Evolutionary conservation across 257 asterid genomes (phyloP).

Genomic region (Salvia splendens): DNA sequence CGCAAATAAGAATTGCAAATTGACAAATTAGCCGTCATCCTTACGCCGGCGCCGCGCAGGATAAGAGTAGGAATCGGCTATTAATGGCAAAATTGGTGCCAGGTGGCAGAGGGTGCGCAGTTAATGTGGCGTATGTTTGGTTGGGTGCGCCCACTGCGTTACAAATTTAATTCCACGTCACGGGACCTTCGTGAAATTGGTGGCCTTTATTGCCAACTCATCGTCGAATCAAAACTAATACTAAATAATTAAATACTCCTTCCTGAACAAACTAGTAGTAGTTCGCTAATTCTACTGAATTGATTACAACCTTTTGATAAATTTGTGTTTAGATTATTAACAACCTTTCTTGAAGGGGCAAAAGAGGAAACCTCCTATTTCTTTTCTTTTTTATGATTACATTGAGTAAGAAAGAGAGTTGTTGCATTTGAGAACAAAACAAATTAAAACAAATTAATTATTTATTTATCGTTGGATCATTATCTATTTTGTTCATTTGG

Average conservation of each 20-base stretch:
- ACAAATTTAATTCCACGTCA: slow-evolving; percentile 41
- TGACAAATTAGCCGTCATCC: slow-evolving; percentile 28
- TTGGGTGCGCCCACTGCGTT: slow-evolving; percentile 28
- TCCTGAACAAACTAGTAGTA: not conserved
- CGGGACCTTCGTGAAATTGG: slow-evolving; percentile 55
- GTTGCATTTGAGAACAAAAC: no score
- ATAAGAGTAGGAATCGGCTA: slow-evolving; percentile 33
- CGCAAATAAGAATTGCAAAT: not conserved
- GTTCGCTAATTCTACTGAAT: no score
- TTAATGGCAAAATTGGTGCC: slow-evolving; percentile 57
- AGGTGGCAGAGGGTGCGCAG: slow-evolving; percentile 51
- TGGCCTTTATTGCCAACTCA: slow-evolving; percentile 27
- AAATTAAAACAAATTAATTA: no score
- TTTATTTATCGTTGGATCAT: no score
- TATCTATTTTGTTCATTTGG: no score
- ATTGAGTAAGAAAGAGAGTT: no score
- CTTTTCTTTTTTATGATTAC: no score
- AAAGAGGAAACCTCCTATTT: no score
- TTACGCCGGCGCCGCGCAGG: slow-evolving; percentile 39
- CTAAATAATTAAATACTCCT: not conserved
- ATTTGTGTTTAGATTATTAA: no score
- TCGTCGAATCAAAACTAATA: not conserved
- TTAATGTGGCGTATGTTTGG: slow-evolving; percentile 46
- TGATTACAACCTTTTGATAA: no score
- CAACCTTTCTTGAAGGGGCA: no score